A percentile compares a stretch with the other conserved stretches of the same genome.
phyloP scores from a whole-genome alignment of 306 rosid species.

The Cucurbita ficifolia region DNA sequence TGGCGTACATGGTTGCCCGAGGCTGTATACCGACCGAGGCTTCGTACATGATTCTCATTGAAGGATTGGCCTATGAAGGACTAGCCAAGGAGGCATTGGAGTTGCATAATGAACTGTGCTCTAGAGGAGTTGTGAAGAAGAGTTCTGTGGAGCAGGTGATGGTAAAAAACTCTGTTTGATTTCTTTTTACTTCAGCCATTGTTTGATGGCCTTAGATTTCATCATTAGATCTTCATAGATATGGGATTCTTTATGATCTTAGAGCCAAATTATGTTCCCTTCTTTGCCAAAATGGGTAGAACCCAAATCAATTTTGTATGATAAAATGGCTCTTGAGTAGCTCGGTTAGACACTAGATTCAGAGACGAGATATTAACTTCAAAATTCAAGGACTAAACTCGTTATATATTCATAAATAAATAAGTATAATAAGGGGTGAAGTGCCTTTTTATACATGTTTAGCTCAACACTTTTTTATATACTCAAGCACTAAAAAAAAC shows the following conservation, averaged over 20 bases:
- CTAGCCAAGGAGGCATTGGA: slow-evolving; percentile 71
- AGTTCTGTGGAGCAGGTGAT: slow-evolving; percentile 61
- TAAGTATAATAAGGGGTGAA: no score
- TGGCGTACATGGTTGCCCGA: slow-evolving; percentile 50
- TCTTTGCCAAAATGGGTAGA: not conserved
- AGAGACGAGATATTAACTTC: no score
- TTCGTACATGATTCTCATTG: slow-evolving; percentile 77
- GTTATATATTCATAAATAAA: no score
- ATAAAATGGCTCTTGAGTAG: not conserved
- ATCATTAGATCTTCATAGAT: not conserved
- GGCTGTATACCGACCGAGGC: slow-evolving; percentile 85
- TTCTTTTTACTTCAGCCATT: not conserved
- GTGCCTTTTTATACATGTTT: no score
- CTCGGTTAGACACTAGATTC: no score
- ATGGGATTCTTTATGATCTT: not conserved
- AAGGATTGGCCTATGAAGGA: slow-evolving; percentile 86
- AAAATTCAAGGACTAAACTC: no score
- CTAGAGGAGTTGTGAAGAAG: slow-evolving; percentile 65
- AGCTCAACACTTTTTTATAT: no score
- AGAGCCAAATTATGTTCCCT: not conserved
- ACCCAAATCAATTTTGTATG: not conserved
- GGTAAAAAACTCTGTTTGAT: slow-evolving; percentile 27
- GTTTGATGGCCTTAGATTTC: not conserved
- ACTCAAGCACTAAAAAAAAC: no score
- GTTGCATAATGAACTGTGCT: slow-evolving; percentile 47